Conservation (phyloP, 176 grass and related monocot genomes). For the Zea mays region Zm-B73-REFERENCE-NAM-5.0 NC_050100.1:210465501-210466000, state of each 20-base stretch:
- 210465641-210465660: background rate
- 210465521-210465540: no score
- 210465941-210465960: no score
- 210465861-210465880: background rate
- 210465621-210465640: constrained; percentile 33
- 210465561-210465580: background rate
- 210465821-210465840: background rate
- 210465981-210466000: background rate
- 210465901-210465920: background rate
- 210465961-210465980: background rate
- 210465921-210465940: background rate
- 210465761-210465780: constrained; percentile 1
- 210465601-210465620: background rate
- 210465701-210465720: background rate
- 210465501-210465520: no score
- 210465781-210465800: background rate
- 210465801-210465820: no score
- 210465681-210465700: background rate
- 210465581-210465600: background rate
- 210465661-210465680: background rate
- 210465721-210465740: background rate
- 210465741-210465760: background rate
- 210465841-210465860: background rate
- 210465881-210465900: constrained; percentile 9
- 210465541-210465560: no score